Base-by-base conservation (phyloP, 345 rosid species). In the Rhodomyrtus tomentosa region DNA sequence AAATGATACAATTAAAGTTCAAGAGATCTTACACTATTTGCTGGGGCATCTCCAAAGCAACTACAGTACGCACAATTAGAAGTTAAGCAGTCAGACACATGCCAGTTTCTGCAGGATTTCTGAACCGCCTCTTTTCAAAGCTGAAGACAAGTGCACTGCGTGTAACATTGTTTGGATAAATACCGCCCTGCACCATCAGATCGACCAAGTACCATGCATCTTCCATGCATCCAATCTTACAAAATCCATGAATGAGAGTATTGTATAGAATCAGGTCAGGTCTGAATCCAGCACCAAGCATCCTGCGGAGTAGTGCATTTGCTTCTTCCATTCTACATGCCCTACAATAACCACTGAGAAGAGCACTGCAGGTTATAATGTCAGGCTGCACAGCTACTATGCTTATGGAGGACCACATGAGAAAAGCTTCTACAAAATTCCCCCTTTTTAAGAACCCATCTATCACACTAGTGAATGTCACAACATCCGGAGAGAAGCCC, bases 401-500 rank as follows among this genome's bases (percentile, higher is more conserved):
- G 82, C 88, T 84, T 93, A 92, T 92, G 84, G 90, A 88, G 76
- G 84, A 88, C 93, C 91, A 92, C 73, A 89, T 59, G 42, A 90
- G 86, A 88, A 90, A 89, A 27, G 91, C 92, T 87, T 92, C 94
- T 89, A 90, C 88, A 87, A 90, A 91, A 81, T 84, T 85, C 25
- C 88, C 90, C 38, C 55, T 86, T 82, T 85, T 88, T 10, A 91
- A 91, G 20, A 89, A 83, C 86, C 93, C 94, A 87, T 86, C 87
- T 81, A 92, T 92, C 83, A 92, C 85, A 88, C 88, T 88, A 25
- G 93, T 91, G 85, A 90, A 90, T 83, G 94, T 89, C 83, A 90
- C 83, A 42, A 83, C 86, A 86, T 90, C 87, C 40, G 90, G 93
- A 49, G 87, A 86, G 38, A 88, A 86, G 15, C 90, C 93, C 32